These are phyloP conservation scores for Acmispon strigosus DNA, from an alignment of 306 rosid genomes.

Conservation along the genomic window DNA sequence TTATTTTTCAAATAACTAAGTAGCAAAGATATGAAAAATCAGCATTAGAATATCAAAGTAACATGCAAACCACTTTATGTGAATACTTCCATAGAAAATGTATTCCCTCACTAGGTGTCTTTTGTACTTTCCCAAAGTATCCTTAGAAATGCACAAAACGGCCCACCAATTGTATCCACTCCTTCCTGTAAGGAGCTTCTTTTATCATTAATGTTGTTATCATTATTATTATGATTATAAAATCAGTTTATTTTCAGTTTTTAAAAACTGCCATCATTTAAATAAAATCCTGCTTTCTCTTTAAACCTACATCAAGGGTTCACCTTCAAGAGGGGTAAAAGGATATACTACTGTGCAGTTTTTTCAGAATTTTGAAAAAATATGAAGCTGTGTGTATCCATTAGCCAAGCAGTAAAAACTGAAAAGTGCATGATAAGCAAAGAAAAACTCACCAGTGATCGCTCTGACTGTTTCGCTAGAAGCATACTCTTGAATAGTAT, in stretches of 20 bases:
- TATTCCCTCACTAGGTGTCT: no score
- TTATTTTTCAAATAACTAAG: no score
- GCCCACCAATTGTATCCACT: no score
- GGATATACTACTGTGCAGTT: not conserved
- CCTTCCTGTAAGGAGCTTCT: no score
- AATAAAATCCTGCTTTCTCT: not conserved
- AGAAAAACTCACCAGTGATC: constrained; percentile 70
- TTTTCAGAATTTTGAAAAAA: not conserved
- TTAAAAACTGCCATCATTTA: not conserved
- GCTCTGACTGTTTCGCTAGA: constrained; percentile 98
- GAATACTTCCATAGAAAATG: no score
- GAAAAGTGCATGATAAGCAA: constrained; percentile 14
- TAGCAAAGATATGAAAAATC: no score
- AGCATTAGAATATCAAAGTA: no score
- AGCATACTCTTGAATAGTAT: constrained; percentile 98
- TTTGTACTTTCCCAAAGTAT: no score
- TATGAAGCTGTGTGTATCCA: not conserved
- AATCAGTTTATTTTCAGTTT: not conserved
- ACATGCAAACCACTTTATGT: no score
- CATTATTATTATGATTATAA: not conserved
- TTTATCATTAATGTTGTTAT: not conserved
- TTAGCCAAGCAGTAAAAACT: not conserved
- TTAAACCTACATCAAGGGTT: not conserved
- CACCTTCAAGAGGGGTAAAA: not conserved
- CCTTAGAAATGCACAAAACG: no score